A percentile compares a stretch with the other conserved stretches of the same genome.
phyloP scores from a whole-genome alignment of 805 yeast genomes.

The Saccharomycopsis fermentans region DNA sequence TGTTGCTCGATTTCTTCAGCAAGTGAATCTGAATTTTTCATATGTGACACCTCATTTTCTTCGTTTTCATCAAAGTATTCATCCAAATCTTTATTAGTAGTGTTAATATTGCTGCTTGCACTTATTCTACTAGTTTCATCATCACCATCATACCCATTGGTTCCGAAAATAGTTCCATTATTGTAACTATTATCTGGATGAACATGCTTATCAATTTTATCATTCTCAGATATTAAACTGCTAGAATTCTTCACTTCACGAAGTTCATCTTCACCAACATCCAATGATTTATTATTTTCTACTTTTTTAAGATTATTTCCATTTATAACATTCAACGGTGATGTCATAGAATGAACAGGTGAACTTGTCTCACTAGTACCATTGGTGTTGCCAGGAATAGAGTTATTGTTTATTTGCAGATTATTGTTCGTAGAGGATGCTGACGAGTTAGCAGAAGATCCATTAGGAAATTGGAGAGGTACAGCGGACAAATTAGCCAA shows the following conservation, averaged over 20 bases:
- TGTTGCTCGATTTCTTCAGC: slow-evolving; percentile 9
- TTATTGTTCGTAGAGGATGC: background rate
- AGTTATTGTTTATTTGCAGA: background rate
- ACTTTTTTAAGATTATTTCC: background rate
- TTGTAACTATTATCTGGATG: background rate
- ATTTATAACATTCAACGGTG: background rate
- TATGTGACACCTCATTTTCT: background rate
- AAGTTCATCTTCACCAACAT: background rate
- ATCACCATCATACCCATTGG: background rate
- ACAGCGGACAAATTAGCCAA: background rate
- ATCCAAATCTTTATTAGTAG: background rate
- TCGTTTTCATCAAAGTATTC: background rate
- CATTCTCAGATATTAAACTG: background rate
- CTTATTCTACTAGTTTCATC: background rate
- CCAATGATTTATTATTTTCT: background rate
- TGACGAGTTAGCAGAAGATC: background rate
- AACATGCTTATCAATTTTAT: background rate
- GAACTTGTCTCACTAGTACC: background rate
- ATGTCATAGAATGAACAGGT: background rate
- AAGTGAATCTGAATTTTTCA: background rate
- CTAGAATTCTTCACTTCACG: background rate
- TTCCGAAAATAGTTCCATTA: background rate
- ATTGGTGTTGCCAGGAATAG: background rate
- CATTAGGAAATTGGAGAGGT: background rate
- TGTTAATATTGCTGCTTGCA: background rate